Evolutionary conservation across 768 basidiomycete species (phyloP).

Genomic region (Tulasnella sp.): DNA sequence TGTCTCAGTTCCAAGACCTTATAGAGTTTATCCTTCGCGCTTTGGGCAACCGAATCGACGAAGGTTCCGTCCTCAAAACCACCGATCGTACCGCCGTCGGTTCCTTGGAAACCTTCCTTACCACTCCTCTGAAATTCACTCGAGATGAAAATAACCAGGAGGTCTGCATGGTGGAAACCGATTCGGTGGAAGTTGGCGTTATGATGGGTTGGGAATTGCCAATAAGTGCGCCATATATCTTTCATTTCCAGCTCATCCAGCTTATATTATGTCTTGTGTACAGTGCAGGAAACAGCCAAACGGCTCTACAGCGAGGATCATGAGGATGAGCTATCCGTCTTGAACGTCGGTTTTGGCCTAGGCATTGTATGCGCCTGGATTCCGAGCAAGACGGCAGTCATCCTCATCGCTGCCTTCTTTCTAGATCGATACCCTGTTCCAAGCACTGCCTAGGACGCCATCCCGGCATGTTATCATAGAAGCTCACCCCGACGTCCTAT

Average conservation of each 20-base stretch:
- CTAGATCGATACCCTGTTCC: slow-evolving; percentile 77
- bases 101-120: slow-evolving; percentile 57
- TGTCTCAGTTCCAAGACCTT: slow-evolving; percentile 6
- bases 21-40: slow-evolving; percentile 60
- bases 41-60: slow-evolving; percentile 26
- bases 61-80: slow-evolving; percentile 34
- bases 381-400: background rate
- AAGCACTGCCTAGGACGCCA: slow-evolving; percentile 46
- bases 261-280: slow-evolving; percentile 23
- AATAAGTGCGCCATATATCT: slow-evolving; percentile 45
- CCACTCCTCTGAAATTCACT: slow-evolving; percentile 54
- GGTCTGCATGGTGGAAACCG: slow-evolving; percentile 56
- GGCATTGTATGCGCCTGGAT: slow-evolving; percentile 14
- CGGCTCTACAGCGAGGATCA: slow-evolving; percentile 45
- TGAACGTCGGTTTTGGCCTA: slow-evolving; percentile 72
- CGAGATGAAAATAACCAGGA: slow-evolving; percentile 66
- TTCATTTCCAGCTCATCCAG: background rate
- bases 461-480: slow-evolving; percentile 80
- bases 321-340: slow-evolving; percentile 44
- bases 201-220: slow-evolving; percentile 99
- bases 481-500: slow-evolving; percentile 84
- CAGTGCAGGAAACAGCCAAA: slow-evolving; percentile 67
- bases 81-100: slow-evolving; percentile 45
- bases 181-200: slow-evolving; percentile 70
- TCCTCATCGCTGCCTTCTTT: background rate